Evolutionary conservation across 1,284 basidiomycete species (phyloP), one percentile per base, ranked within the genome.

Genomic region (Rhizoctonia solani): DNA sequence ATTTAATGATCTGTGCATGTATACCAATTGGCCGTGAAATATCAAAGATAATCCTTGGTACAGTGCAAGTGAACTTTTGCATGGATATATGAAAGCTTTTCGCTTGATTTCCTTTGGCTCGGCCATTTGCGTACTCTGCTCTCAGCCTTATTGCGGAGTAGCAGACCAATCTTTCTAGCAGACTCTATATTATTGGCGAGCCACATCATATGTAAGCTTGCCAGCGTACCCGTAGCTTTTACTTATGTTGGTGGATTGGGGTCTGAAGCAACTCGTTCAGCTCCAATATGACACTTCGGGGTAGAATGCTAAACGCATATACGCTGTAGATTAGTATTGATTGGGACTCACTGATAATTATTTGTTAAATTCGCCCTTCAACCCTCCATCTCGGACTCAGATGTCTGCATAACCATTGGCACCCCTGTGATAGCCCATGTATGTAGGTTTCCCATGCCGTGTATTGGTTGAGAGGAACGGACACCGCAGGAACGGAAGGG

Each of bases 361-460:
- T 41, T 44, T 16, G 11, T n/a, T 16, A 53, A 55, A 34, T 66
- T 66, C 34, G 53, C 25, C 53, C 53, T 1, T 54, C 54, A 4
- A 42, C 65, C 4, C 53, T 14, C 37, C 52, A 30, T 66, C 65
- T 3, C 44, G 44, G 44, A 66, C 49, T 19, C 42, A 46, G 19
- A 66, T 55, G n/a, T 66, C 53, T 2, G 65, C 65, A 44, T 54
- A 66, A 9, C 65, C 65, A 1, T 41, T n/a, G 6, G 52, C 53
- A 9, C 65, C 65, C 52, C 44, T 49, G 54, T 66, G 32, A 66
- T 30, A 8, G 53, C 55, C 65, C 65, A 66, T 13, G 65, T 66
- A 32, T 66, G 65, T 4, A 37, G 39, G 4, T 52, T 66, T 37
- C n/a, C 37, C 30, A 42, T 66, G 2, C 53, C 53, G 52, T 66